Percentiles rank a stretch among this genome's conserved stretches.
Conservation (phyloP, 1,284 basidiomycete genomes). For the Peniophora sp. region DNA sequence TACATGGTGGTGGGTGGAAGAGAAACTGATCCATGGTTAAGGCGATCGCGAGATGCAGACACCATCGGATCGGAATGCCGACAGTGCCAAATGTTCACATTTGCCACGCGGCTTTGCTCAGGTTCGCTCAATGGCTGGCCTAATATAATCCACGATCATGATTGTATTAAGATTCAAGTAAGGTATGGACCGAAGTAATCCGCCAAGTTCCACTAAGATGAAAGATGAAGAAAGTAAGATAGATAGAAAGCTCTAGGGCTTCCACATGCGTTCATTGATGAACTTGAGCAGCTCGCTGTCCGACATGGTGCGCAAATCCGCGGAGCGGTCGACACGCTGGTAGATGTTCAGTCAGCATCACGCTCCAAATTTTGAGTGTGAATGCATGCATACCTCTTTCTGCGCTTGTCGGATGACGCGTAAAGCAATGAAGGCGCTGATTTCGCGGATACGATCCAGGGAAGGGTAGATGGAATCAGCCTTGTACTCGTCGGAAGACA, state of each 20-base stretch:
- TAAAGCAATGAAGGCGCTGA: conserved; percentile 67
- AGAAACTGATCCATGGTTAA: too few species aligned
- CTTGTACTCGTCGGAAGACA: conserved; percentile 66
- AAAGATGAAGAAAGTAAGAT: neutral
- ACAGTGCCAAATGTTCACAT: too few species aligned
- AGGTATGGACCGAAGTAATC: neutral
- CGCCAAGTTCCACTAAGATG: neutral
- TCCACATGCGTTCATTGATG: conserved; percentile 66
- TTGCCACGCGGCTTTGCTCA: too few species aligned
- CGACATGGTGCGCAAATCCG: conserved; percentile 44
- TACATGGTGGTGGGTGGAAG: too few species aligned
- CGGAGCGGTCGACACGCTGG: conserved; percentile 49
- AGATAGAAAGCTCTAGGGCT: conserved; percentile 30
- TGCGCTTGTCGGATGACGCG: conserved; percentile 76
- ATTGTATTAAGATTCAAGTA: neutral
- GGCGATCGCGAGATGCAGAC: too few species aligned
- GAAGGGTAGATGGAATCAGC: conserved; percentile 68
- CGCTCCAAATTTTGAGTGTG: neutral
- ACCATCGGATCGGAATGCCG: too few species aligned
- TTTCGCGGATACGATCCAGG: conserved; percentile 76
- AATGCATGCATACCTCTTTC: conserved; percentile 41
- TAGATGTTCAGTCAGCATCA: neutral
- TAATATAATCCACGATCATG: neutral
- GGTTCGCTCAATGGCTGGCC: too few species aligned
- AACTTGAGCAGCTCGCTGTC: conserved; percentile 49